Evolutionary conservation across 202 grass and related monocot genomes (phyloP).

Genomic region (Cymbopogon flexuosus): DNA sequence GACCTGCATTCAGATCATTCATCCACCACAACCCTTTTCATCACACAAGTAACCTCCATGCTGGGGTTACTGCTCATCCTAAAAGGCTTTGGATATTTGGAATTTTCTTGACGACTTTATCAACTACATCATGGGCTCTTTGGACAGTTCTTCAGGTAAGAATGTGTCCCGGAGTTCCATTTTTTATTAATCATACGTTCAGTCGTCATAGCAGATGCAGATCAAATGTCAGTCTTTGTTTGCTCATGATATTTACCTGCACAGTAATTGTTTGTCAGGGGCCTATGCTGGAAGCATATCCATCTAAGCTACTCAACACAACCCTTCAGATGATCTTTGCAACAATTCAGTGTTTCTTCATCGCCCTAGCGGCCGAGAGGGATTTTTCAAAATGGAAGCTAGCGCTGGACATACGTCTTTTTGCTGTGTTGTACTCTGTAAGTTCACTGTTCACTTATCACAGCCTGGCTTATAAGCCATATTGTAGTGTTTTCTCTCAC

Average conservation of each 20-base stretch:
- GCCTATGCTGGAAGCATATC: slow-evolving; percentile 38
- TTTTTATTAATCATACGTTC: neutral
- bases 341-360: slow-evolving; percentile 44
- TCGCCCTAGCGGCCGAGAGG: slow-evolving; percentile 41
- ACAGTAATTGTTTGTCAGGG: slow-evolving; percentile 21
- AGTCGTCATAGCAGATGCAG: neutral
- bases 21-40: slow-evolving; percentile 40
- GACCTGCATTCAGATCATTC: slow-evolving; percentile 49
- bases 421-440: slow-evolving; percentile 40
- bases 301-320: slow-evolving; percentile 53
- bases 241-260: slow-evolving; percentile 2
- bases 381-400: slow-evolving; percentile 55
- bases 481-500: too few species aligned
- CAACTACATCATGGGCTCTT: slow-evolving; percentile 36
- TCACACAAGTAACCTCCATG: neutral
- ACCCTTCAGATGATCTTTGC: slow-evolving; percentile 48
- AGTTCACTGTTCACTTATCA: slow-evolving; percentile 16
- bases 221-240: neutral
- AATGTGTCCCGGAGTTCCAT: neutral
- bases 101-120: slow-evolving; percentile 35
- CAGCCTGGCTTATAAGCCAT: too few species aligned
- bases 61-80: slow-evolving; percentile 13
- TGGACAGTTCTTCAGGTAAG: slow-evolving; percentile 57
- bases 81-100: slow-evolving; percentile 37
- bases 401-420: slow-evolving; percentile 19